Conservation (phyloP, 495 filamentous ascomycete species). For the Xylaria acuta region DNA sequence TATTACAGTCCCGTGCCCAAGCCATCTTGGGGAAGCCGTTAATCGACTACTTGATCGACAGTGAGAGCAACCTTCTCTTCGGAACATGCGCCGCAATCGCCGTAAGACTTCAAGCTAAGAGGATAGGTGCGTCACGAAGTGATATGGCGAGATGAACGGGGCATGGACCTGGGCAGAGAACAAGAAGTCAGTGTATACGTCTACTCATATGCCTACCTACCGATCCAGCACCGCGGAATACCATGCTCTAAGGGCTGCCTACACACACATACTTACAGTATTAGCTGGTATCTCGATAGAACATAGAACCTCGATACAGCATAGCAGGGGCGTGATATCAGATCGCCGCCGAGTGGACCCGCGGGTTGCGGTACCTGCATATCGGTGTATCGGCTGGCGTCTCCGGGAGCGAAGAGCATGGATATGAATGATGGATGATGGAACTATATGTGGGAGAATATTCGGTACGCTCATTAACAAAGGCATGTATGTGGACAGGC, state of each 20-base stretch:
- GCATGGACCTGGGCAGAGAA: neutral
- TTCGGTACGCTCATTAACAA: neutral
- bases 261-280: too few relatives aligned
- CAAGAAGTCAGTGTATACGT: neutral
- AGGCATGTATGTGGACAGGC: neutral
- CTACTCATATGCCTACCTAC: neutral
- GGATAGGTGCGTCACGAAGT: neutral
- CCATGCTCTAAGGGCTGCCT: neutral
- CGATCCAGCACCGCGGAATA: neutral
- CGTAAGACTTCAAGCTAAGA: neutral
- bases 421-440: slow-evolving; percentile 3
- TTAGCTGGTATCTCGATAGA: neutral
- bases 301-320: slow-evolving; percentile 12
- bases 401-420: slow-evolving; percentile 39
- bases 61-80: slow-evolving; percentile 17
- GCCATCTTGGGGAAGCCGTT: slow-evolving; percentile 9
- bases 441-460: neutral
- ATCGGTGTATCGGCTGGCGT: slow-evolving; percentile 43
- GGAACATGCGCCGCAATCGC: slow-evolving; percentile 18
- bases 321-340: slow-evolving; percentile 17
- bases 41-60: slow-evolving; percentile 24
- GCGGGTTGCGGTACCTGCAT: slow-evolving; percentile 46
- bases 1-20: slow-evolving; percentile 9
- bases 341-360: slow-evolving; percentile 31
- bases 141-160: neutral